A percentile compares a stretch with the other conserved stretches of the same genome.
Evolutionary conservation across 805 yeast species (phyloP).

Genomic region (Kluyveromyces starmeri): DNA sequence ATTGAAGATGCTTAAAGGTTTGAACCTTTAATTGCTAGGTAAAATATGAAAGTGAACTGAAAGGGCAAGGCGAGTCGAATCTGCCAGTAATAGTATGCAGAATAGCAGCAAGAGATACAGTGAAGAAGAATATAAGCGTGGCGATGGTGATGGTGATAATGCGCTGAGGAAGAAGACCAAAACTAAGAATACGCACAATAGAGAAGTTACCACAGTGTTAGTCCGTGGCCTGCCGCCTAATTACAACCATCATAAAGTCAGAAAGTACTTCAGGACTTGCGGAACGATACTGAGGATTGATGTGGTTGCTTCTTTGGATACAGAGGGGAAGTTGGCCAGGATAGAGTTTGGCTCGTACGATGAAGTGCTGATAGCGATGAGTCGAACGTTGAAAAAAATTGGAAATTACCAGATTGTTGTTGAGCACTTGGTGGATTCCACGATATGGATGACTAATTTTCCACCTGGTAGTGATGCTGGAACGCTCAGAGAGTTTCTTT

Average conservation of each 20-base stretch:
- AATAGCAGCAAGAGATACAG: too few species aligned
- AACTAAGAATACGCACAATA: constrained; percentile 23
- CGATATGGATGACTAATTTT: constrained; percentile 67
- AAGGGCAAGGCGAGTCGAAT: too few species aligned
- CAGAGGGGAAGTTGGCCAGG: constrained; percentile 34
- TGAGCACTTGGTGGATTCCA: constrained; percentile 35
- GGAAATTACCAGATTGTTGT: constrained; percentile 39
- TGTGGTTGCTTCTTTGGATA: constrained; percentile 15
- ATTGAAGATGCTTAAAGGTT: too few species aligned
- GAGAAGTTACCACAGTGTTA: constrained; percentile 55
- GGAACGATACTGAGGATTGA: constrained; percentile 41
- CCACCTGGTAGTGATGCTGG: constrained; percentile 44
- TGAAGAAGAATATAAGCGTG: too few species aligned
- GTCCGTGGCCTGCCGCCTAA: constrained; percentile 39
- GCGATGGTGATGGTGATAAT: too few species aligned
- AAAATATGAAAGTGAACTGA: too few species aligned
- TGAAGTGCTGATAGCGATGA: constrained; percentile 48
- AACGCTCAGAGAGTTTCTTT: constrained; percentile 35
- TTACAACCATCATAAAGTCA: constrained; percentile 33
- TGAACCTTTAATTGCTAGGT: too few species aligned
- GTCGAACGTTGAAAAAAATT: constrained; percentile 45
- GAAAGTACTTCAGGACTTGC: constrained; percentile 47
- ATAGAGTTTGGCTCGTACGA: constrained; percentile 46
- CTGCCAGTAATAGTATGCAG: too few species aligned
- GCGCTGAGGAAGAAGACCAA: not conserved